Conservation (phyloP, 2,329 filamentous ascomycete species). For the Aotearoamyces nothofagi region DNA sequence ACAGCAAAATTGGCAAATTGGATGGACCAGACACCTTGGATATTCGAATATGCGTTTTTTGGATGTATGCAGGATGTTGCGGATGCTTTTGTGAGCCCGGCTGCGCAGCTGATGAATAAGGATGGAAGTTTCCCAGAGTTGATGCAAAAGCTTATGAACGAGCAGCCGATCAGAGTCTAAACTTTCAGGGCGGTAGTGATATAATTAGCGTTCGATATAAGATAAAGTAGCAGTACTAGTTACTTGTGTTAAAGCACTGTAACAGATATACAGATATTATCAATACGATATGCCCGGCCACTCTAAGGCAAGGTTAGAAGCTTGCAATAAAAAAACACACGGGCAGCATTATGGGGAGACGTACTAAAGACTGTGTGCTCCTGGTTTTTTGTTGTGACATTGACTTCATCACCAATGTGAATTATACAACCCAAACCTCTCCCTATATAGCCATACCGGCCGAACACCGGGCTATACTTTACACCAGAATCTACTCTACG, state of each 20-base stretch:
- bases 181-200: neutral
- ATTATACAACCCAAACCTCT: constrained; percentile 20
- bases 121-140: constrained; percentile 1
- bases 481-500: constrained; percentile 53
- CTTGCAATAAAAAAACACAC: neutral
- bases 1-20: constrained; percentile 24
- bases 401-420: constrained; percentile 30
- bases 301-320: constrained; percentile 7
- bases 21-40: constrained; percentile 25
- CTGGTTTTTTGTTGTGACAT: constrained; percentile 25
- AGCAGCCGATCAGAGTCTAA: constrained; percentile 10
- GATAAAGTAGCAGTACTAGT: too few species aligned
- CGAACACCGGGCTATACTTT: constrained; percentile 58
- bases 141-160: constrained; percentile 12
- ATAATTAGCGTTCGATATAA: too few species aligned
- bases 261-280: neutral
- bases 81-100: constrained; percentile 28
- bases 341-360: constrained; percentile 12
- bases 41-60: constrained; percentile 29
- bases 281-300: constrained; percentile 16
- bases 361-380: constrained; percentile 32
- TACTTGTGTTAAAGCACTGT: too few species aligned
- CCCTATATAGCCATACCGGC: constrained; percentile 50
- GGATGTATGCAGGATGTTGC: constrained; percentile 26
- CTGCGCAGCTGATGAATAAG: constrained; percentile 4